A percentile compares a stretch with the other conserved stretches of the same genome.
Evolutionary conservation across 768 basidiomycete genomes (phyloP).

Genomic region (Lentinula boryana): DNA sequence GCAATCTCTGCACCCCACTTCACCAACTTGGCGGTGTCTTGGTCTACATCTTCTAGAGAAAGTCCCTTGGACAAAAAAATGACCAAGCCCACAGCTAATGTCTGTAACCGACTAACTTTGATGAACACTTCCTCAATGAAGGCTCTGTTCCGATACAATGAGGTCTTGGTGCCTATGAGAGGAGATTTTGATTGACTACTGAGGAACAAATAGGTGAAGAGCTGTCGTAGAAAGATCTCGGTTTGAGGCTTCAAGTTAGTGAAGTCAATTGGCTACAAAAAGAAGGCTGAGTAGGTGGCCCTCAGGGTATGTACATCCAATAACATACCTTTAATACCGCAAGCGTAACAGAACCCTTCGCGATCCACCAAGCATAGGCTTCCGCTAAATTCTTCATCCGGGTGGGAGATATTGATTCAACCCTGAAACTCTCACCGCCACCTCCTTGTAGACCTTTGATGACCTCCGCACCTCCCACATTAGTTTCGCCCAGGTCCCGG

Average conservation of each 20-base stretch:
- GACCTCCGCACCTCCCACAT: slow-evolving; percentile 74
- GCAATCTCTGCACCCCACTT: slow-evolving; percentile 67
- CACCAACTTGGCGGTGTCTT: slow-evolving; percentile 35
- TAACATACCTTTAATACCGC: slow-evolving; percentile 73
- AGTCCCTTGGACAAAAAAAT: slow-evolving; percentile 56
- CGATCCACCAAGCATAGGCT: slow-evolving; percentile 91
- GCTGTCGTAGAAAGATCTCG: slow-evolving; percentile 58
- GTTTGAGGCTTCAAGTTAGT: slow-evolving; percentile 61
- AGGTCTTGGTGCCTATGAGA: slow-evolving; percentile 35
- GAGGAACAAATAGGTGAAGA: slow-evolving; percentile 66
- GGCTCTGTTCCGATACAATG: slow-evolving; percentile 46
- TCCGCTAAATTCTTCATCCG: slow-evolving; percentile 71
- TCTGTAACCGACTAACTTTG: slow-evolving; percentile 60
- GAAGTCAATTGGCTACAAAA: slow-evolving; percentile 79
- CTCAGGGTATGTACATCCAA: neutral
- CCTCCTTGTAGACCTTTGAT: slow-evolving; percentile 59
- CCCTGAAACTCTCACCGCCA: slow-evolving; percentile 34
- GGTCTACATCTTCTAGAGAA: slow-evolving; percentile 27
- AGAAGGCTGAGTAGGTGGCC: neutral
- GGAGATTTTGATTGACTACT: slow-evolving; percentile 74
- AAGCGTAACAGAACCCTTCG: slow-evolving; percentile 72
- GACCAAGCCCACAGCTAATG: slow-evolving; percentile 68
- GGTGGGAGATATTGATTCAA: slow-evolving; percentile 48
- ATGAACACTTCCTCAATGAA: slow-evolving; percentile 75
- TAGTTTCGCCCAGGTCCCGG: slow-evolving; percentile 80